These are phyloP conservation scores for Jimgerdemannia flammicorona DNA, from an alignment of 192 early-diverging fungal species.

Conservation along the genomic window DNA sequence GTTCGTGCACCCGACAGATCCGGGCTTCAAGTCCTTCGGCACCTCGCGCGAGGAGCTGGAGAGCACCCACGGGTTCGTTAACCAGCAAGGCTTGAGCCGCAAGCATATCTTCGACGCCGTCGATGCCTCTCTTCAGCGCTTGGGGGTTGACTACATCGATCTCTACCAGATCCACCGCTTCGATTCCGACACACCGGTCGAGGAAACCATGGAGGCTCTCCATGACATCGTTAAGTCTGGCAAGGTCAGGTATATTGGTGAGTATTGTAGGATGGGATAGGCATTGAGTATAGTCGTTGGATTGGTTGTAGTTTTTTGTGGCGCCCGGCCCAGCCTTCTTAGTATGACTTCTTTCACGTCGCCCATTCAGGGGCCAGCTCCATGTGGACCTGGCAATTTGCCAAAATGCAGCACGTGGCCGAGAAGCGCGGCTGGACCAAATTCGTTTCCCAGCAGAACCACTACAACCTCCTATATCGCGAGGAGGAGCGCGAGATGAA, in stretches of 20 bases:
- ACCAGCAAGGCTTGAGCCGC: constrained; percentile 73
- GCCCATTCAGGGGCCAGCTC: constrained; percentile 7
- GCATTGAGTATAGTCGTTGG: too few relatives aligned
- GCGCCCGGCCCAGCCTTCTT: too few relatives aligned
- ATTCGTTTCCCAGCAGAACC: constrained; percentile 27
- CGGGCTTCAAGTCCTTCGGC: background rate
- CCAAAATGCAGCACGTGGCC: constrained; percentile 29
- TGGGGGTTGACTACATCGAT: constrained; percentile 69
- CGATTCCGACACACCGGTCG: constrained; percentile 43
- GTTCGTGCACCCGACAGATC: background rate
- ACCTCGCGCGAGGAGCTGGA: constrained; percentile 6
- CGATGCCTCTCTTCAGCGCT: constrained; percentile 60
- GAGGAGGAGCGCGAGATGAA: constrained; percentile 40
- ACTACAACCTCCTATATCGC: constrained; percentile 34
- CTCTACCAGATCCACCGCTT: constrained; percentile 74
- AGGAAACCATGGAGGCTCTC: constrained; percentile 68
- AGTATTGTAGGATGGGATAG: background rate
- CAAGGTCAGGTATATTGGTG: constrained; percentile 47
- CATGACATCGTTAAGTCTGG: constrained; percentile 62
- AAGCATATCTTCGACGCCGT: constrained; percentile 83
- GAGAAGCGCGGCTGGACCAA: constrained; percentile 35
- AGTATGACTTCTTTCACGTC: too few relatives aligned
- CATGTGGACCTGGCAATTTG: constrained; percentile 38
- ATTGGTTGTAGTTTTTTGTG: too few relatives aligned
- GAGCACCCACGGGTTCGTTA: constrained; percentile 23